Evolutionary conservation across 2,329 filamentous ascomycete genomes (phyloP).

Genomic region (Fusarium longipes): DNA sequence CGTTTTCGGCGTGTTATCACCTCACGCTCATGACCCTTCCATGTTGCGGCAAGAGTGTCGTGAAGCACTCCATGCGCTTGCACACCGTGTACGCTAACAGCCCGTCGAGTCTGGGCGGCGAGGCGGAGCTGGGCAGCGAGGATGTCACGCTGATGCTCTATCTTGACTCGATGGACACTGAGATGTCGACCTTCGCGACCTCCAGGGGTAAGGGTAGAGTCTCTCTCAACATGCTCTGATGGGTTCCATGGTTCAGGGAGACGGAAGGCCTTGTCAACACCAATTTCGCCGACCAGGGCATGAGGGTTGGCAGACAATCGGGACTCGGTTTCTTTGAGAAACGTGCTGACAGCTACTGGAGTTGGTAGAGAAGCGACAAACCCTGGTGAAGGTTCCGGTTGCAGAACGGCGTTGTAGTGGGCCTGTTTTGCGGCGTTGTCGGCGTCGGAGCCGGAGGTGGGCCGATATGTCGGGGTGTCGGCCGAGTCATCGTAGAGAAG

Average conservation of each 20-base stretch:
- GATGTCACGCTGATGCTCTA: constrained; percentile 75
- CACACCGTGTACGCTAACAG: constrained; percentile 78
- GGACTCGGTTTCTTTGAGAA: constrained; percentile 65
- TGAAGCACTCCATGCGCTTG: constrained; percentile 79
- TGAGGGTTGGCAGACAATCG: constrained; percentile 68
- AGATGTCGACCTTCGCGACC: constrained; percentile 76
- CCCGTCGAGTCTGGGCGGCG: constrained; percentile 73
- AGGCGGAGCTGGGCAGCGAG: constrained; percentile 76
- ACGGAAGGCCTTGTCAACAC: constrained; percentile 80
- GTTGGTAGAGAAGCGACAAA: constrained; percentile 66
- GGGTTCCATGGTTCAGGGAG: constrained; percentile 71
- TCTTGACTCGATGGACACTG: constrained; percentile 73
- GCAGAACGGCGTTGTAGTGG: constrained; percentile 77
- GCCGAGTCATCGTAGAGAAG: constrained; percentile 74
- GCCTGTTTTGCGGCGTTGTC: constrained; percentile 54
- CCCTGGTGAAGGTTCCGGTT: constrained; percentile 58
- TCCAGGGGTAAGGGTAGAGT: constrained; percentile 68
- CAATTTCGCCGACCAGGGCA: constrained; percentile 81
- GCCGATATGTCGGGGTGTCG: constrained; percentile 52
- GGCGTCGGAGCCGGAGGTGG: constrained; percentile 28
- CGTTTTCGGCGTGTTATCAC: constrained; percentile 70
- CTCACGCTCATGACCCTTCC: constrained; percentile 76
- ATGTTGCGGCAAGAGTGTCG: constrained; percentile 71
- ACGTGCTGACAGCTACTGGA: constrained; percentile 68
- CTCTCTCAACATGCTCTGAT: constrained; percentile 41